Percentiles rank a stretch among this genome's conserved stretches.
These are phyloP conservation scores for Edaphochlamys debaryana DNA, from an alignment of 139 green algal genomes.

Conservation along the genomic window DNA sequence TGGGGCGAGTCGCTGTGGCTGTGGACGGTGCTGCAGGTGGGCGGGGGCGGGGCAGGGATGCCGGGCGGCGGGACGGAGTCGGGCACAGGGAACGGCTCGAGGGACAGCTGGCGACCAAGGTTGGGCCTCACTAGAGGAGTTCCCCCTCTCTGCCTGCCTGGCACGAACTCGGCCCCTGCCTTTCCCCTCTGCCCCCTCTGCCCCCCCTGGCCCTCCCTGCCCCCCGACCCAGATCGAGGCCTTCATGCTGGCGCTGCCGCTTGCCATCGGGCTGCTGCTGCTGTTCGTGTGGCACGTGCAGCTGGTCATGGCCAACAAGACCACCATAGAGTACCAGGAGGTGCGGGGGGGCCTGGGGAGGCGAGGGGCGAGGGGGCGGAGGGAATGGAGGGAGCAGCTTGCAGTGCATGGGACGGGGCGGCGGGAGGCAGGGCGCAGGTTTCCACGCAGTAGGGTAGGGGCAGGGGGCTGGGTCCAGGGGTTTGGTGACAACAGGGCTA, in stretches of 20 bases:
- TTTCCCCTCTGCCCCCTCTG: too few species aligned
- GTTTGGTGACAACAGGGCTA: background rate
- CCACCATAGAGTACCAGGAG: conserved; percentile 88
- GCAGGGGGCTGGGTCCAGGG: background rate
- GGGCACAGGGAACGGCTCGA: background rate
- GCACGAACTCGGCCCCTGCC: too few species aligned
- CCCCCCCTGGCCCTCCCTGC: too few species aligned
- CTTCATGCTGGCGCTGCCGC: conserved; percentile 64
- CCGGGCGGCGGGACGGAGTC: background rate
- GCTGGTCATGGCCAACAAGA: conserved; percentile 81
- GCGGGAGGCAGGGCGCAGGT: background rate
- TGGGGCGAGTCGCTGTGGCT: conserved; percentile 33
- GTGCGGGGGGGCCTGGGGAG: conserved; percentile 9
- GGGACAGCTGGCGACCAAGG: background rate
- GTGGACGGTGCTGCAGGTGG: conserved; percentile 44
- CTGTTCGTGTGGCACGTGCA: conserved; percentile 85
- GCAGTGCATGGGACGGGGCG: background rate
- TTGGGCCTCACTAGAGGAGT: too few species aligned
- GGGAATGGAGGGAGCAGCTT: too few species aligned
- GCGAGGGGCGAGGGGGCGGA: background rate
- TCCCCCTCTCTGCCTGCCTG: too few species aligned
- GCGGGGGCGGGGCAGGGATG: background rate
- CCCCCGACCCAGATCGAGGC: conserved; percentile 55
- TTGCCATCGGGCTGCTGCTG: conserved; percentile 67
- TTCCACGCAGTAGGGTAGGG: too few species aligned